Base-by-base conservation (phyloP, 2,329 filamentous ascomycete species). In the Aulographum hederae region DNA sequence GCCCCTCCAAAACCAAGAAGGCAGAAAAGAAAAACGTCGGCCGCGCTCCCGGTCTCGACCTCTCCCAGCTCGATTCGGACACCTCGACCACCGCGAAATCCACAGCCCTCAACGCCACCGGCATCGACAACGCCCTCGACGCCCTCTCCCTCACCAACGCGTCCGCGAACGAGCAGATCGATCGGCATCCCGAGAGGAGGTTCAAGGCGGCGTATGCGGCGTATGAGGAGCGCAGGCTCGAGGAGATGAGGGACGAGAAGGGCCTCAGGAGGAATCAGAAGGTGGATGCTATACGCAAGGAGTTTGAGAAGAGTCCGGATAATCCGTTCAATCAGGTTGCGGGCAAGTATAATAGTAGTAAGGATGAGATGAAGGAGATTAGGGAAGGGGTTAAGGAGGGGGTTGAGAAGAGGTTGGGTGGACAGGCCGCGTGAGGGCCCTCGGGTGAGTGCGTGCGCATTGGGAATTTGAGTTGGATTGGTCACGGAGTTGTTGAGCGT, bases 41-140 rank as follows among this genome's bases (percentile, higher is more conserved):
- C 21, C 27, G 27, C 15, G 27, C 8, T 14, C 28, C 33, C 17
- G 79, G 79, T 21, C 66, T 86, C 23, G 78, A 85, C 46, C 67
- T 86, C 26, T 68, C 66, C 13, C 74, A 79, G 50, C 73, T 93
- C 40, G 79, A 89, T 44, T 61, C 55, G 29, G 68, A 69, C 5
- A 52, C 60, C 3, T n/a, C n/a, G n/a, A 52, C 57, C 38, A 58
- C 51, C 43, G 48, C 37, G 31, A 57, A 60, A 11, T 53, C 72
- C 6, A 43, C 63, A 0, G 56, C 78, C 0, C 66, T 94, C 45
- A 85, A 77, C 51, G 85, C 84, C 3, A 67, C 77, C 0, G 84
- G 84, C 46, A 93, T 98, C 53, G 85, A 95, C 52, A 86, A 94
- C 46, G 84, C 84, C 1, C 69, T 95, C 31, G 85, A 94, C 45